Evolutionary conservation across 2,329 filamentous ascomycete genomes (phyloP).

Genomic region (Gaeumannomyces tritici): DNA sequence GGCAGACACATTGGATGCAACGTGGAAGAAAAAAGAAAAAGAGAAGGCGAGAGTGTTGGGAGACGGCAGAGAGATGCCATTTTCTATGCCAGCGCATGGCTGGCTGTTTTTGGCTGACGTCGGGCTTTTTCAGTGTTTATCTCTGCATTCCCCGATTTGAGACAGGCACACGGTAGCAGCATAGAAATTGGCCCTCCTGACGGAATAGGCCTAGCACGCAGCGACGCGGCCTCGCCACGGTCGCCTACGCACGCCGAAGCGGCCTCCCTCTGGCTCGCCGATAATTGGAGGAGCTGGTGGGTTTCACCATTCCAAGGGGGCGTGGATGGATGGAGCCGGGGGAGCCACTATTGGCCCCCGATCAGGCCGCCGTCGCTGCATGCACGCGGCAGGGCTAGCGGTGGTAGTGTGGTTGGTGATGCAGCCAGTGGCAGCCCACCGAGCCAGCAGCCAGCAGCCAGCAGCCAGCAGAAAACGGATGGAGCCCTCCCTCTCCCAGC

Average conservation of each 20-base stretch:
- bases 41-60: background rate
- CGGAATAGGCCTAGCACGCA: no score
- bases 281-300: background rate
- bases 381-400: no score
- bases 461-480: background rate
- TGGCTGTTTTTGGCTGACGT: no score
- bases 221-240: no score
- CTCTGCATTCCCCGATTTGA: background rate
- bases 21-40: background rate
- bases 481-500: background rate
- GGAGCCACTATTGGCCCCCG: background rate
- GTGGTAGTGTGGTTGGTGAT: no score
- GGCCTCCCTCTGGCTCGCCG: no score
- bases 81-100: background rate
- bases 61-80: background rate
- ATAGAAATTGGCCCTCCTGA: conserved; percentile 4
- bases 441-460: background rate
- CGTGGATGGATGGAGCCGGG: background rate
- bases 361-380: background rate
- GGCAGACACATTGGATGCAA: background rate
- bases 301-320: background rate
- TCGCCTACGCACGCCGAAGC: no score
- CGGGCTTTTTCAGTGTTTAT: background rate
- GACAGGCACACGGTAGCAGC: background rate
- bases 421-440: no score